phyloP scores from a whole-genome alignment of 306 rosid species.

The Urtica urens region DNA sequence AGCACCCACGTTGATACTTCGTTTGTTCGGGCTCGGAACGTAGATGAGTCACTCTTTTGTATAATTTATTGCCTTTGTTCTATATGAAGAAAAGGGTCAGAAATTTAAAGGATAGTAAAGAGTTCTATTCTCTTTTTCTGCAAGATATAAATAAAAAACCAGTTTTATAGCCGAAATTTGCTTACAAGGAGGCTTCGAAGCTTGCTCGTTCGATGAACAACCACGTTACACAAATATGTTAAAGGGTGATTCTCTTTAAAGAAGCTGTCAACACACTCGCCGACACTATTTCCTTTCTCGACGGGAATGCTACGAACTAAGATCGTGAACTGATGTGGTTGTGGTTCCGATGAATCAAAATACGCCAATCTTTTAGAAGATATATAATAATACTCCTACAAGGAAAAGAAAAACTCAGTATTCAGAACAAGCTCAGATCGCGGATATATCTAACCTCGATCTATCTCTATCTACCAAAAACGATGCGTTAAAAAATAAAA shows the following conservation, averaged over 20 bases:
- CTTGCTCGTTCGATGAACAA: constrained; percentile 53
- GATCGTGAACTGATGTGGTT: constrained; percentile 83
- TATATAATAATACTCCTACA: constrained; percentile 73
- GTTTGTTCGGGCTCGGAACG: constrained; percentile 33
- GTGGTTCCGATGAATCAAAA: constrained; percentile 71
- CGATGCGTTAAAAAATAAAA: too few species aligned
- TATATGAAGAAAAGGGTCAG: constrained; percentile 14
- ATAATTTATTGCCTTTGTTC: constrained; percentile 47
- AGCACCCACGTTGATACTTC: constrained; percentile 18
- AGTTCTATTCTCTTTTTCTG: too few species aligned
- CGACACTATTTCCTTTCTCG: constrained; percentile 35
- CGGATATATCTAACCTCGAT: too few species aligned
- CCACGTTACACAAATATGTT: constrained; percentile 60
- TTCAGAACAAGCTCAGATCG: constrained; percentile 15
- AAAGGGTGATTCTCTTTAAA: constrained; percentile 66
- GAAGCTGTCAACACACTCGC: constrained; percentile 54
- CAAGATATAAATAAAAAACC: constrained; percentile 10
- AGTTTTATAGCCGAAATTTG: constrained; percentile 10
- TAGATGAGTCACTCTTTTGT: constrained; percentile 34
- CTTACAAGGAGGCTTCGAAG: constrained; percentile 61
- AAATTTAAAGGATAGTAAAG: constrained; percentile 7
- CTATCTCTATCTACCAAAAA: too few species aligned
- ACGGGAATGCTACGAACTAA: constrained; percentile 66
- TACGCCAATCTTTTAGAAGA: constrained; percentile 59
- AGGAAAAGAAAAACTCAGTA: constrained; percentile 20